A percentile compares a stretch with the other conserved stretches of the same genome.
Conservation (phyloP, 257 asterid species). For the Nicotiana benthamiana region DNA sequence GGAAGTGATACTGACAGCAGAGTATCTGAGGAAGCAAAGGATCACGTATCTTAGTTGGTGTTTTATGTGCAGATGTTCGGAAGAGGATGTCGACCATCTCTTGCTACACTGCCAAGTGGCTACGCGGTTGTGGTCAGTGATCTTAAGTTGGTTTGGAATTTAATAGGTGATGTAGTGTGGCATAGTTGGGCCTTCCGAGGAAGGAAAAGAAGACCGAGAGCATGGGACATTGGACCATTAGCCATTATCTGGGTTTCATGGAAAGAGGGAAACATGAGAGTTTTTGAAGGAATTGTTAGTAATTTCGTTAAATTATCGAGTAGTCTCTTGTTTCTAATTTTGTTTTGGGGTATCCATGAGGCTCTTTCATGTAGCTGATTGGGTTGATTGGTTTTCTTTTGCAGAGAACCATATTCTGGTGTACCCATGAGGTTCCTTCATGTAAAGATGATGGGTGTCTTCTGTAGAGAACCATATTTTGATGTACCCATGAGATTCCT, state of each 20-base stretch:
- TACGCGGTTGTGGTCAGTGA: not conserved
- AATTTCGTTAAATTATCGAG: not conserved
- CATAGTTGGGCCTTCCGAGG: too few relatives aligned
- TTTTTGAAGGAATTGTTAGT: not conserved
- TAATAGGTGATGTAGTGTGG: not conserved
- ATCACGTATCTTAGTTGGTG: not conserved
- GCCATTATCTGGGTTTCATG: not conserved
- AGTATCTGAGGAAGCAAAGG: not conserved
- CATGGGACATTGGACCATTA: not conserved
- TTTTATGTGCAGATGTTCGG: not conserved
- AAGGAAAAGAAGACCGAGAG: not conserved
- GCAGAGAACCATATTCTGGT: not conserved
- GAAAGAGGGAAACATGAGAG: not conserved
- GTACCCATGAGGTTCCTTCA: not conserved
- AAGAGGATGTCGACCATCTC: not conserved
- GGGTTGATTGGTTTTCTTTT: not conserved
- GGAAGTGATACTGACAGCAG: not conserved
- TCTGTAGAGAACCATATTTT: too few relatives aligned
- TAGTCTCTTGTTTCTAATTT: not conserved
- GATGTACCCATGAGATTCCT: too few relatives aligned
- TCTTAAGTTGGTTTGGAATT: not conserved
- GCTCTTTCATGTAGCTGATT: not conserved
- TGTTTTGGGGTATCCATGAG: not conserved
- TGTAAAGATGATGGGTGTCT: too few relatives aligned
- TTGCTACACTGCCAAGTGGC: not conserved